Evolutionary conservation across 1,139 yeast genomes (phyloP).

Genomic region (Nakaseomyces bracarensis): DNA sequence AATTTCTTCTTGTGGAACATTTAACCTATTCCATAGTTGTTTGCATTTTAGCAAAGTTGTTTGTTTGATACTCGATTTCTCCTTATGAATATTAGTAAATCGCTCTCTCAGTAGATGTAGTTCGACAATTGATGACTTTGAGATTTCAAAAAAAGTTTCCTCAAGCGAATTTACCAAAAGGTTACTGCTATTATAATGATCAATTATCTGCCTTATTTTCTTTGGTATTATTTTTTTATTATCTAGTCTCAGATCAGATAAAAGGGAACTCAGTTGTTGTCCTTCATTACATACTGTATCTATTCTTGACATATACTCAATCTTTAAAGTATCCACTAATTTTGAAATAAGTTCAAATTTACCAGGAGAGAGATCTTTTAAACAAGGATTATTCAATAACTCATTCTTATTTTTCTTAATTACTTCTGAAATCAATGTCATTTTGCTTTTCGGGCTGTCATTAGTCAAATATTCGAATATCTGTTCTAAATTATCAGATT

Average conservation of each 20-base stretch:
- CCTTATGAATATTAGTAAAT: conserved; percentile 16
- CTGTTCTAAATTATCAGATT: conserved; percentile 3
- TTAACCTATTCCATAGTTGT: conserved; percentile 44
- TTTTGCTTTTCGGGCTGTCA: conserved; percentile 10
- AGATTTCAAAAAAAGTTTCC: conserved; percentile 10
- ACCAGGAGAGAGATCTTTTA: neutral
- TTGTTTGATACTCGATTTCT: conserved; percentile 18
- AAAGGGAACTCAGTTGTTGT: neutral
- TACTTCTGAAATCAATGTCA: neutral
- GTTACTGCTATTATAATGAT: neutral
- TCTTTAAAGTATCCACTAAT: neutral
- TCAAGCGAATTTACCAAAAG: neutral
- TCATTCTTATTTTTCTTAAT: neutral
- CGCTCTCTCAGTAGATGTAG: conserved; percentile 17
- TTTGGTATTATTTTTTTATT: neutral
- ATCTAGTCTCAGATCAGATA: neutral
- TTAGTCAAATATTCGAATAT: conserved; percentile 5
- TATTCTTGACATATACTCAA: conserved; percentile 5
- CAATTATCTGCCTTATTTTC: neutral
- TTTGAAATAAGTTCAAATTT: neutral
- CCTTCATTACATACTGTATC: conserved; percentile 2
- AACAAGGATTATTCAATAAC: conserved; percentile 4
- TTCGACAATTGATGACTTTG: conserved; percentile 9
- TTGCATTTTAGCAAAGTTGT: conserved; percentile 32
- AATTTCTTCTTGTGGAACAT: conserved; percentile 36